phyloP scores from a whole-genome alignment of 306 rosid species.

The Inga laurina region DNA sequence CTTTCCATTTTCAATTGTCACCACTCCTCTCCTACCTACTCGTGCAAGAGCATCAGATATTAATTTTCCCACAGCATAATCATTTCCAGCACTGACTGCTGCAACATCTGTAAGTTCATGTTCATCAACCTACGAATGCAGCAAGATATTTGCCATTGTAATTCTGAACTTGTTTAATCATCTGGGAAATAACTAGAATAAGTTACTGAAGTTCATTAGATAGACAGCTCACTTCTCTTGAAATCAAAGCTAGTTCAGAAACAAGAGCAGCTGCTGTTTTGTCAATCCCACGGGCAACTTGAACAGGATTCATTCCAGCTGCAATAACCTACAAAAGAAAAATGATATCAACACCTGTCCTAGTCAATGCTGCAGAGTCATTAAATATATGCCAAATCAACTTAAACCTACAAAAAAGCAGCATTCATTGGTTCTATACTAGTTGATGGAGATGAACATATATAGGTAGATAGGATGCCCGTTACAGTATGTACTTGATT shows the following conservation, averaged over 20 bases:
- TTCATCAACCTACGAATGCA: slow-evolving; percentile 69
- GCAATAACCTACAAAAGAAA: slow-evolving; percentile 68
- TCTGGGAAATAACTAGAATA: neutral
- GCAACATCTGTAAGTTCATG: slow-evolving; percentile 82
- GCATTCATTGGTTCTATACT: neutral
- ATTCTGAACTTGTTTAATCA: slow-evolving; percentile 18
- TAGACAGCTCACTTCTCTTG: slow-evolving; percentile 64
- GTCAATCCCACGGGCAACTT: slow-evolving; percentile 88
- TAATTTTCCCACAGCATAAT: slow-evolving; percentile 76
- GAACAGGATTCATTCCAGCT: slow-evolving; percentile 90
- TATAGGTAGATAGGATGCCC: neutral
- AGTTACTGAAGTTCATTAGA: neutral
- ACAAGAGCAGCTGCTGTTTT: slow-evolving; percentile 82
- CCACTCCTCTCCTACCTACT: slow-evolving; percentile 84
- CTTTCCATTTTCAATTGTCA: slow-evolving; percentile 80
- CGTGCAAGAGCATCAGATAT: slow-evolving; percentile 71
- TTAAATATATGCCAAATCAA: neutral
- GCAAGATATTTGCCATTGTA: neutral
- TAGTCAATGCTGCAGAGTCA: neutral
- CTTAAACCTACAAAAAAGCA: slow-evolving; percentile 16
- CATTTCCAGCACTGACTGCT: slow-evolving; percentile 92
- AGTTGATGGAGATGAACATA: neutral
- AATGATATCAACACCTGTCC: slow-evolving; percentile 4
- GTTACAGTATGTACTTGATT: neutral
- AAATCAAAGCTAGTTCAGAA: slow-evolving; percentile 72